Evolutionary conservation across 345 rosid species (phyloP).

Genomic region (Ceriops tagal): DNA sequence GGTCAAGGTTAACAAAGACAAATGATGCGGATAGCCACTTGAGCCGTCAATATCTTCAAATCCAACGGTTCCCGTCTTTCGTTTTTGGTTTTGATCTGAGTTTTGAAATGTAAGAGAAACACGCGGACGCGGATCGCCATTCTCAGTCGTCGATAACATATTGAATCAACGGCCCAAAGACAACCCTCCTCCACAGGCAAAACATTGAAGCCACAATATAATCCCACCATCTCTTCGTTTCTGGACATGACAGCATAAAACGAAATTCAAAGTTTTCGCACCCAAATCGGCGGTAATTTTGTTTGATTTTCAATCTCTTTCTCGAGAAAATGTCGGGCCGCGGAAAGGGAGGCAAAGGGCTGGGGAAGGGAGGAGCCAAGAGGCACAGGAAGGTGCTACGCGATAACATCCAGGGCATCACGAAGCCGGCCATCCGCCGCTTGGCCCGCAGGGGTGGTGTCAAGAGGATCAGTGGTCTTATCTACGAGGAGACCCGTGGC

Average conservation of each 20-base stretch:
- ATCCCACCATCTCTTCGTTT: no score
- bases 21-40: neutral
- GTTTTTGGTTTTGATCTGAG: no score
- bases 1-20: neutral
- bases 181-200: neutral
- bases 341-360: constrained; percentile 24
- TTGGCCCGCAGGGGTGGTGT: constrained; percentile 25
- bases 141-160: neutral
- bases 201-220: no score
- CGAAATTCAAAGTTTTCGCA: neutral
- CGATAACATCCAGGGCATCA: constrained; percentile 23
- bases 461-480: constrained; percentile 24
- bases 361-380: constrained; percentile 26
- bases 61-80: no score
- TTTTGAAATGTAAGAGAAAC: no score
- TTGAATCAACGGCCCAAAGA: neutral
- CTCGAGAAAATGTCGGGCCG: constrained; percentile 18
- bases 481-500: constrained; percentile 24
- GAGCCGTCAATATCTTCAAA: no score
- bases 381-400: constrained; percentile 21
- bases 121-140: neutral
- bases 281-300: no score
- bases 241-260: neutral
- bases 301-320: neutral
- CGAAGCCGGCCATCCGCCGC: constrained; percentile 24